Base-by-base conservation (phyloP, 495 filamentous ascomycete species). In the Patellaria atrata region DNA sequence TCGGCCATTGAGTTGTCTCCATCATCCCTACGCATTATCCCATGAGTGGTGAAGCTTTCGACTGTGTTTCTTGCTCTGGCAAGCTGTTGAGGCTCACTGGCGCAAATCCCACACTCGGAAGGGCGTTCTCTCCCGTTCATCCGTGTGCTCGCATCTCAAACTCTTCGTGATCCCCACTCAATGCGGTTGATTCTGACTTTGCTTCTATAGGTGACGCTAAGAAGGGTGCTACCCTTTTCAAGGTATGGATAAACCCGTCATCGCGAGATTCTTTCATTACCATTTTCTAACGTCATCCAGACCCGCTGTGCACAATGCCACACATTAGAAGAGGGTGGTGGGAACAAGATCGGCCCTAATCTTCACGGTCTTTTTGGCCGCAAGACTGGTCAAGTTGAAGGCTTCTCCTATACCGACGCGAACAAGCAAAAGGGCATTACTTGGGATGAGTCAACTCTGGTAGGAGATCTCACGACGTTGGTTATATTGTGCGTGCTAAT, bases 181-280 rank as follows among this genome's bases (percentile, higher is more conserved):
- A 35, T n/a, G 20, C 6, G n/a, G 7, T 17, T 7, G 7, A 12
- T 13, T 6, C 65, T 70, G 44, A 67, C 58, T 27, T 12, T 11
- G 9, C 23, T 27, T 23, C 30, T 51, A 38, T 56, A 97, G 89
- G 89, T 67, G 83, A 94, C 62, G 59, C 71, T 54, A 79, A 84
- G 64, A 99, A 99, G 76, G 89, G 89, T 68, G 89, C 86, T 61
- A 84, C 80, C 71, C 82, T 99, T 57, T 99, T 96, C 82, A 92
- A 92, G 68, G 70, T 73, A 56, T 38, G n/a, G 43, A 35, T 19
- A 17, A n/a, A 13, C 15, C 19, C 1, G 5, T 18, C 15, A 9
- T 14, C n/a, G 6, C n/a, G n/a, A 10, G 6, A 5, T n/a, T 6
- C 6, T 22, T 33, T n/a, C 18, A 4, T 38, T 28, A 40, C 5